These are phyloP conservation scores for Phytopythium aichiense DNA, from an alignment of 352 stramenopile genomes.

Conservation along the genomic window DNA sequence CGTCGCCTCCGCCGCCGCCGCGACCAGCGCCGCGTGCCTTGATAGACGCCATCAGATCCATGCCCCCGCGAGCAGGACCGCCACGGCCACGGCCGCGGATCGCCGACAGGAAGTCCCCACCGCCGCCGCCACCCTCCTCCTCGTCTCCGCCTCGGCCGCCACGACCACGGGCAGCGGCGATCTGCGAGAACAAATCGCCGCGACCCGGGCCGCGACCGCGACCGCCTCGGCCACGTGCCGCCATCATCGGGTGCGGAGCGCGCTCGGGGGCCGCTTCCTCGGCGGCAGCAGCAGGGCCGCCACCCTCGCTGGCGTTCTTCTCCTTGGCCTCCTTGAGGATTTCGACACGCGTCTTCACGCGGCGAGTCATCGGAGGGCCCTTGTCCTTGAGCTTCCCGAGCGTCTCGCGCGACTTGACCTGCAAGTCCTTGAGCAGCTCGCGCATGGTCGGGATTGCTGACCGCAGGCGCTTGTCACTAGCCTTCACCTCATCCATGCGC, in stretches of 20 bases:
- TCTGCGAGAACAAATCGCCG: constrained; percentile 49
- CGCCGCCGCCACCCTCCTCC: constrained; percentile 28
- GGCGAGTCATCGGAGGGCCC: constrained; percentile 43
- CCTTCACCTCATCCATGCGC: constrained; percentile 80
- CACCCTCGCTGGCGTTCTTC: constrained; percentile 64
- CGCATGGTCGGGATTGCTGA: constrained; percentile 62
- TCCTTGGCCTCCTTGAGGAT: constrained; percentile 87
- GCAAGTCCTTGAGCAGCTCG: constrained; percentile 58
- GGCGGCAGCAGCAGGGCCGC: constrained; percentile 16
- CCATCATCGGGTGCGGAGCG: constrained; percentile 52
- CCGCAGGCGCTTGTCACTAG: constrained; percentile 73
- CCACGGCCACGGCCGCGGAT: constrained; percentile 53
- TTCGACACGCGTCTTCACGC: constrained; percentile 62
- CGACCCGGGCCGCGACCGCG: constrained; percentile 38
- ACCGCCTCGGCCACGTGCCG: constrained; percentile 17
- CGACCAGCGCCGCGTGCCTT: constrained; percentile 20
- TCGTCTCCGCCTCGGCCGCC: constrained; percentile 37
- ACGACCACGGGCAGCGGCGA: constrained; percentile 38
- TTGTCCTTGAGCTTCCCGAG: constrained; percentile 65
- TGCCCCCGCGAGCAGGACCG: constrained; percentile 34
- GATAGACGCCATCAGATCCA: constrained; percentile 67
- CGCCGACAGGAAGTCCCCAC: constrained; percentile 46
- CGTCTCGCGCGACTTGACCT: constrained; percentile 52
- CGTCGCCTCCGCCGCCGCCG: constrained; percentile 17
- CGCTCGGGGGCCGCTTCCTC: constrained; percentile 23